Conservation (phyloP, 2,329 filamentous ascomycete species). For the Arthrinium puccinioides region DNA sequence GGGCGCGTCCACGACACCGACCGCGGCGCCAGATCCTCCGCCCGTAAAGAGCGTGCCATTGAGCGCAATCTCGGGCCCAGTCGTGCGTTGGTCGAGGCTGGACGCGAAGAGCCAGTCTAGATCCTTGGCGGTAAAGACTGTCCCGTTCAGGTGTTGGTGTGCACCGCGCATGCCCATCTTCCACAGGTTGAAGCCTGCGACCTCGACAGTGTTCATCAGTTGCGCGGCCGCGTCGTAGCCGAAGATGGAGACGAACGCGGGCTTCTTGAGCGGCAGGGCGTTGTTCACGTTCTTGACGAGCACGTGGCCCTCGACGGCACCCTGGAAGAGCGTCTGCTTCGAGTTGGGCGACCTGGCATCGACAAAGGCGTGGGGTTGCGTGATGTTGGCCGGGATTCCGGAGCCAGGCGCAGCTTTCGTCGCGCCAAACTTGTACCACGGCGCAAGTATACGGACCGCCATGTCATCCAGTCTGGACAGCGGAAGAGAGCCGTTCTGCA, state of each 20-base stretch:
- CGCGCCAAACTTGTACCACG: constrained; percentile 50
- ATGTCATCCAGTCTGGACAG: constrained; percentile 53
- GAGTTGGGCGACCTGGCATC: constrained; percentile 42
- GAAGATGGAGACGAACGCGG: constrained; percentile 46
- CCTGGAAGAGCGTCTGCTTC: constrained; percentile 37
- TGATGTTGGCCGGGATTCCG: constrained; percentile 42
- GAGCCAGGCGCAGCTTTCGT: constrained; percentile 35
- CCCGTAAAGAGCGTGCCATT: constrained; percentile 39
- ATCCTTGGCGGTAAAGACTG: background rate
- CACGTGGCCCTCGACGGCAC: constrained; percentile 55
- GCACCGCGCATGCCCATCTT: constrained; percentile 71
- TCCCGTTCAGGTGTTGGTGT: no score
- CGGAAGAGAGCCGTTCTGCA: constrained; percentile 53
- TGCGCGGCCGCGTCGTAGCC: no score
- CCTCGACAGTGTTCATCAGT: no score
- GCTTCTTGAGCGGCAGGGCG: constrained; percentile 45
- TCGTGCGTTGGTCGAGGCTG: no score
- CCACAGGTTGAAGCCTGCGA: constrained; percentile 46
- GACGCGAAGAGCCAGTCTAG: no score
- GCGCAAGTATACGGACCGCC: constrained; percentile 40
- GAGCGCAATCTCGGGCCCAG: constrained; percentile 2
- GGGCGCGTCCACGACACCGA: constrained; percentile 25
- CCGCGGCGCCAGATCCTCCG: constrained; percentile 35
- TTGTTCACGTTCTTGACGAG: constrained; percentile 53
- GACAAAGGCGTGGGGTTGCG: constrained; percentile 40